These are phyloP conservation scores for Pythium biforme DNA, from an alignment of 352 stramenopile genomes.

Conservation along the genomic window DNA sequence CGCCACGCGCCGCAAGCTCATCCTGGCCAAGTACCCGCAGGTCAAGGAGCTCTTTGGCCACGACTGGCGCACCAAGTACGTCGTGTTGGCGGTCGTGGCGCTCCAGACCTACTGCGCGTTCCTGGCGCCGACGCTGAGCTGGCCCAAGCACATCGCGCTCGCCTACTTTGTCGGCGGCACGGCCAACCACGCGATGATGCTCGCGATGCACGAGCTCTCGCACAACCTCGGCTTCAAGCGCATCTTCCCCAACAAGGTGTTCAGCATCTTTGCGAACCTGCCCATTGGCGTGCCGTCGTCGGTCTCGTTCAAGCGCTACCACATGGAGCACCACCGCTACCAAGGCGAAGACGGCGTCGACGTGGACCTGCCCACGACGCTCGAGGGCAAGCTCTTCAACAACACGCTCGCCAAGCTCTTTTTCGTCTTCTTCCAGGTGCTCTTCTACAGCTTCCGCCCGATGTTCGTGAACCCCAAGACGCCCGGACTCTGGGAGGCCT, in stretches of 20 bases:
- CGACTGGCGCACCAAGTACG: slow-evolving; percentile 87
- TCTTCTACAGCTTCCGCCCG: slow-evolving; percentile 94
- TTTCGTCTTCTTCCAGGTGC: slow-evolving; percentile 91
- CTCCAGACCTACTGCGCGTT: slow-evolving; percentile 85
- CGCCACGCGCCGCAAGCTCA: slow-evolving; percentile 77
- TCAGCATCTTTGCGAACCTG: slow-evolving; percentile 93
- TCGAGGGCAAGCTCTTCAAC: slow-evolving; percentile 90
- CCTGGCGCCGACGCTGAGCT: slow-evolving; percentile 62
- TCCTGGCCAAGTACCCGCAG: slow-evolving; percentile 86
- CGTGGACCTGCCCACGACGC: slow-evolving; percentile 91
- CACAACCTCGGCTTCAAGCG: slow-evolving; percentile 96
- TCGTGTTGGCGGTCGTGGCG: slow-evolving; percentile 63
- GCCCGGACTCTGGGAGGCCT: slow-evolving; percentile 77
- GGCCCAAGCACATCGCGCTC: slow-evolving; percentile 49
- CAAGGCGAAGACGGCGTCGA: slow-evolving; percentile 94
- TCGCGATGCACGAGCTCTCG: slow-evolving; percentile 95
- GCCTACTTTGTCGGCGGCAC: slow-evolving; percentile 91
- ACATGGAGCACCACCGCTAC: slow-evolving; percentile 97
- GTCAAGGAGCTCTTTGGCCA: slow-evolving; percentile 90
- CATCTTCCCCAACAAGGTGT: slow-evolving; percentile 85
- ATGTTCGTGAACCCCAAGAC: slow-evolving; percentile 92
- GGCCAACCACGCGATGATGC: slow-evolving; percentile 93
- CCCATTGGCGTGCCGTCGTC: slow-evolving; percentile 91
- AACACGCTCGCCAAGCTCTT: slow-evolving; percentile 88
- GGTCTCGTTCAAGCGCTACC: slow-evolving; percentile 96